Evolutionary conservation across 768 basidiomycete genomes (phyloP).

Genomic region (Tylopilus felleus): DNA sequence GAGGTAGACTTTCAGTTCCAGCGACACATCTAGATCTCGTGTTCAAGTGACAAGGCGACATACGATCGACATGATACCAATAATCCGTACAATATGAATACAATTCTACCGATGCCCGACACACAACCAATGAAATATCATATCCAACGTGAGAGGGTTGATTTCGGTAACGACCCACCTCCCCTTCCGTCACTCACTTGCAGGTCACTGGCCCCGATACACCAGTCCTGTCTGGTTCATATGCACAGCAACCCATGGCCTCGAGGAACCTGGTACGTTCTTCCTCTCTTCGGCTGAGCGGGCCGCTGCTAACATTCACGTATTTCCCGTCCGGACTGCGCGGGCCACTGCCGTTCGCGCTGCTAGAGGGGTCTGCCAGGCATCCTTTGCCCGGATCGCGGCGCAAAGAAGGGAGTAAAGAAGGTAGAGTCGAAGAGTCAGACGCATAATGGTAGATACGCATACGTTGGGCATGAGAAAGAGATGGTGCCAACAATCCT

Average conservation of each 20-base stretch:
- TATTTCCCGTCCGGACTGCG: slow-evolving; percentile 38
- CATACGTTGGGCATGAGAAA: slow-evolving; percentile 54
- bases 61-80: not conserved
- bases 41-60: not conserved
- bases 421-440: slow-evolving; percentile 47
- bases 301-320: slow-evolving; percentile 36
- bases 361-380: slow-evolving; percentile 20
- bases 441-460: slow-evolving; percentile 57
- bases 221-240: slow-evolving; percentile 35
- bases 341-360: slow-evolving; percentile 13
- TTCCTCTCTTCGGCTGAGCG: slow-evolving; percentile 40
- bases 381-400: slow-evolving; percentile 16
- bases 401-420: slow-evolving; percentile 33
- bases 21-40: no score
- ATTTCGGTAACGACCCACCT: no score
- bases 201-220: no score
- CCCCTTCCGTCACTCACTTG: no score
- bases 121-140: not conserved
- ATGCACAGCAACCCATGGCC: slow-evolving; percentile 44
- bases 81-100: slow-evolving; percentile 5
- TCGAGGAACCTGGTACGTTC: slow-evolving; percentile 44
- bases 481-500: slow-evolving; percentile 50
- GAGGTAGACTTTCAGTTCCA: no score
- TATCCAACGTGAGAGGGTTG: not conserved
- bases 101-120: slow-evolving; percentile 2